Evolutionary conservation across 192 early-diverging fungal species (phyloP), one percentile per base, ranked within the genome.

Genomic region (Gorgonomyces haynaldii): DNA sequence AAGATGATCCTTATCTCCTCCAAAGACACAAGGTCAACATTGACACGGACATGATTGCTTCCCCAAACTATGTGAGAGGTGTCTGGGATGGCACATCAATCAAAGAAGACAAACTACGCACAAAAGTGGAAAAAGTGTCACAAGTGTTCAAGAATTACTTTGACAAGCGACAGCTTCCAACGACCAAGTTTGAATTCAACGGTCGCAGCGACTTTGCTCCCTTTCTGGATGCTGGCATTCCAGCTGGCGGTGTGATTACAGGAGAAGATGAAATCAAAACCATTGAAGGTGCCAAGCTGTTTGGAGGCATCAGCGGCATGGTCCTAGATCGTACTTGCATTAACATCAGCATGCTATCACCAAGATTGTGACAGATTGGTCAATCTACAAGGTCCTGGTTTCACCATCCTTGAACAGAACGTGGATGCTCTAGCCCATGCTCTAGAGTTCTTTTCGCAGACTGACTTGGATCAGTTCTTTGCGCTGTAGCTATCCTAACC

Each of bases 41-140:
- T 7, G 54, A 66, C 37, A 57, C 46, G 6, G 68, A 70, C 49
- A 70, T 70, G 68, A 56, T 64, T 26, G 68, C 57, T 13, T 55
- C 51, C 7, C 68, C 68, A n/a, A 70, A 70, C 61, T 65, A 58
- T 35, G 46, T 64, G 5, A 44, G 67, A 31, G 60, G 54, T 9
- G 41, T 66, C 22, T 60, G 52, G 47, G 57, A 66, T 44, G 63
- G 63, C 19, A 24, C 38, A 15, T 34, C 24, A 29, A 23, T 50
- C 22, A 19, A 4, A 8, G 52, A 56, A 38, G 25, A 19, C 4
- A 30, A 32, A 21, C 17, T 12, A 36, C 13, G 45, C 6, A 30
- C 29, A 30, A 44, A 13, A 30, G 15, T 30, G 42, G 26, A 16
- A 31, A 29, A 46, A 9, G 10, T 30, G 16, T 20, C 30, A 31